Conservation (phyloP, 805 yeast genomes). For the Wickerhamiella kurtzmanii region DNA sequence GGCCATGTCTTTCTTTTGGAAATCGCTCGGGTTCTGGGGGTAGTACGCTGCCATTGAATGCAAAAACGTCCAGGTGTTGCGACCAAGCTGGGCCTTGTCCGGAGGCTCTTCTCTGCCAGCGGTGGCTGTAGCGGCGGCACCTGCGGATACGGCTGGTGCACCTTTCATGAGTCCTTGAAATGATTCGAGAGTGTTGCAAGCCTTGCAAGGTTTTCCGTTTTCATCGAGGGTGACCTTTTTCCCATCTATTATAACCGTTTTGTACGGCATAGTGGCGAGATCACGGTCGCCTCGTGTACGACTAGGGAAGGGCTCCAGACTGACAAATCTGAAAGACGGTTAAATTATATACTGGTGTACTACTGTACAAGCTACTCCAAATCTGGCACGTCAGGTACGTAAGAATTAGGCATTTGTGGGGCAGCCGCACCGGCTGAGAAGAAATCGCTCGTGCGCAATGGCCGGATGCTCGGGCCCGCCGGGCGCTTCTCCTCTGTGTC, state of each 20-base stretch:
- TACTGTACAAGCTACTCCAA: neutral
- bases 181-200: slow-evolving; percentile 73
- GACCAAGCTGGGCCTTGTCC: slow-evolving; percentile 67
- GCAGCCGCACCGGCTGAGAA: slow-evolving; percentile 1
- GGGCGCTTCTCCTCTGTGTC: too few species aligned
- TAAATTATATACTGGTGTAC: too few species aligned
- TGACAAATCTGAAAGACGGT: too few species aligned
- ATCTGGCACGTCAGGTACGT: slow-evolving; percentile 1
- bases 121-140: slow-evolving; percentile 11
- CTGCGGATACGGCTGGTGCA: neutral
- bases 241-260: slow-evolving; percentile 29
- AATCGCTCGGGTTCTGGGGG: slow-evolving; percentile 51
- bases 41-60: slow-evolving; percentile 85
- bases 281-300: neutral
- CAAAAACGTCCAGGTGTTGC: slow-evolving; percentile 81
- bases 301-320: neutral
- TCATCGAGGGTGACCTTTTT: slow-evolving; percentile 63
- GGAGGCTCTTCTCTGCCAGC: slow-evolving; percentile 55
- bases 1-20: slow-evolving; percentile 57
- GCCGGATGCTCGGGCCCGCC: neutral
- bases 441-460: neutral
- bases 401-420: neutral
- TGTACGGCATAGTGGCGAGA: slow-evolving; percentile 8
- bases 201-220: slow-evolving; percentile 90
- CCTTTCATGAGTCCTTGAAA: slow-evolving; percentile 47